Base-by-base conservation (phyloP, 768 basidiomycete genomes). In the Sporobolomyces pararoseus region DNA sequence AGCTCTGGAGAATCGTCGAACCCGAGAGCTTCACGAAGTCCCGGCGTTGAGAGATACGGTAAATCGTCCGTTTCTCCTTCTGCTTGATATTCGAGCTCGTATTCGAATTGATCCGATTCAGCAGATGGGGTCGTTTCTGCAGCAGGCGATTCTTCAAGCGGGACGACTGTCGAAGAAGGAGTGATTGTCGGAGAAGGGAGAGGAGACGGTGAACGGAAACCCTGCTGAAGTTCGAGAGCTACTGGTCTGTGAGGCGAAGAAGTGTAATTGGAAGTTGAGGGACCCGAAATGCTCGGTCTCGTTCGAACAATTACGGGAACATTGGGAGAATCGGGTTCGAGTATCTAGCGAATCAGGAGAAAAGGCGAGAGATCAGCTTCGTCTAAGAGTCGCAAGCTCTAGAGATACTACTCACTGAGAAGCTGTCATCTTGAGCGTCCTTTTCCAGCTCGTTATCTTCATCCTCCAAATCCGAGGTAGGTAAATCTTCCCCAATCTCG, bases 111-210 rank as follows among this genome's bases (percentile, higher is more conserved):
- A 27, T 51, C n/a, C 4, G 23, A 5, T 7, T 51, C 50, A 21
- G 25, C 10, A 12, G 7, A 25, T 27, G 23, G 25, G 50, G n/a
- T 5, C 3, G 12, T 25, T 12, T 51, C n/a, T 16, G 50, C 10
- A 25, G 17, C 25, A 17, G n/a, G n/a, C n/a, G n/a, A n/a, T n/a
- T n/a, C n/a, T n/a, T 27, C 50, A 25, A 9, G 5, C n/a, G 50
- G n/a, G 25, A 51, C 4, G 17, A 47, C n/a, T n/a, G n/a, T 47
- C 12, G 25, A 27, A 25, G 50, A 51, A 4, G 50, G 50, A 27
- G 50, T 51, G 50, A 64, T 64, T 2, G 63, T 64, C 23, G 52
- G 63, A n/a, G 63, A 64, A 13, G 63, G 63, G 0, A 64, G 53
- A 7, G 63, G 63, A 16, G 63, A 64, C 5, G 46, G 42, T 7